Evolutionary conservation across 164 flowering plant genomes (phyloP).

Genomic region (Chloranthus sessilifolius): DNA sequence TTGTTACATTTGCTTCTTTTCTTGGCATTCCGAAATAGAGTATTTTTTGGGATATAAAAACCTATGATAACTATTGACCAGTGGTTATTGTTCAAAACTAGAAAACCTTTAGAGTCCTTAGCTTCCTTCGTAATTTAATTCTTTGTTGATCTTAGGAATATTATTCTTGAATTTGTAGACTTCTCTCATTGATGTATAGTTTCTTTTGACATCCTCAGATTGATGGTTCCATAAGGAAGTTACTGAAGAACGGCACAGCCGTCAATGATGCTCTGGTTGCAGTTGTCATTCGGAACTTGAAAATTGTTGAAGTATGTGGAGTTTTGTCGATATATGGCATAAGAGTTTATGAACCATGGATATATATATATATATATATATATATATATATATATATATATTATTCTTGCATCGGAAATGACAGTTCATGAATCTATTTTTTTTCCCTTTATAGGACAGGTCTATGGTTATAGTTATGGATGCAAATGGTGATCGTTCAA

Average conservation of each 20-base stretch:
- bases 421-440: slow-evolving; percentile 20
- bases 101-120: neutral
- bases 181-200: neutral
- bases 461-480: slow-evolving; percentile 88
- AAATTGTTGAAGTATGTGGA: slow-evolving; percentile 61
- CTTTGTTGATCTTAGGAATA: neutral
- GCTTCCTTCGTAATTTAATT: too few species aligned
- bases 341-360: neutral
- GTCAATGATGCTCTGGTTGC: slow-evolving; percentile 67
- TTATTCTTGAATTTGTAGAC: neutral
- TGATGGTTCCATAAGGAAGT: slow-evolving; percentile 48
- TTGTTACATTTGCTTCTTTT: neutral
- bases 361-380: slow-evolving; percentile 4
- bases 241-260: slow-evolving; percentile 58
- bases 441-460: slow-evolving; percentile 63
- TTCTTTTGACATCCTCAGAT: slow-evolving; percentile 35
- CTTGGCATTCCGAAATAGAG: neutral
- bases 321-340: neutral
- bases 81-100: neutral
- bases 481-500: slow-evolving; percentile 81
- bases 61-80: neutral
- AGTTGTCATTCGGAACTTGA: slow-evolving; percentile 70
- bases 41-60: neutral
- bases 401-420: slow-evolving; percentile 9
- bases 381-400: too few species aligned